Evolutionary conservation across 805 yeast genomes (phyloP).

Genomic region (Candida chauliodis): DNA sequence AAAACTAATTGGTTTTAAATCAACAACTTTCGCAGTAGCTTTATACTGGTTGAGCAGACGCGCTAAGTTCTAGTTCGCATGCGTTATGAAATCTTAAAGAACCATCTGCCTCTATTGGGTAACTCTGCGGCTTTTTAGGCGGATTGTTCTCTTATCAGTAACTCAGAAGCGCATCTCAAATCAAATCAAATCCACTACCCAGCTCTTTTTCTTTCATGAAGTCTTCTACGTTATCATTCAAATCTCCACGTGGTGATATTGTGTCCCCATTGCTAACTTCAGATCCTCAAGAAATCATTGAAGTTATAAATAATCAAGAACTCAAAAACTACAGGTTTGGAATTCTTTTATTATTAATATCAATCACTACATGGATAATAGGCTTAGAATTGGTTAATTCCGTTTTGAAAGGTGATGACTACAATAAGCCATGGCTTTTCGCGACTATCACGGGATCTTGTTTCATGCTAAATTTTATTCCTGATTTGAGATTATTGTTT

Average conservation of each 20-base stretch:
- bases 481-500: constrained; percentile 21
- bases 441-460: constrained; percentile 47
- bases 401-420: constrained; percentile 46
- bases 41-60: no score
- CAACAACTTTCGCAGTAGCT: no score
- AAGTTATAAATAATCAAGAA: constrained; percentile 39
- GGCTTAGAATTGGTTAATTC: constrained; percentile 48
- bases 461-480: constrained; percentile 43
- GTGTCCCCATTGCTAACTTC: constrained; percentile 3
- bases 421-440: constrained; percentile 46
- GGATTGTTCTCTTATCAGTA: not conserved
- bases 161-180: not conserved
- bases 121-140: not conserved
- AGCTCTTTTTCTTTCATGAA: not conserved
- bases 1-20: no score
- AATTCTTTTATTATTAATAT: constrained; percentile 35
- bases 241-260: not conserved
- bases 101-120: not conserved
- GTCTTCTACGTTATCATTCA: not conserved
- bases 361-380: constrained; percentile 45
- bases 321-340: constrained; percentile 43
- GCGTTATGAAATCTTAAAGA: not conserved
- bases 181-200: not conserved
- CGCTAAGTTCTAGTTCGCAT: no score
- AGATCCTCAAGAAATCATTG: constrained; percentile 25